These are phyloP conservation scores for Talaromyces marneffei DNA, from an alignment of 2,329 filamentous ascomycete species.

Conservation along the genomic window DNA sequence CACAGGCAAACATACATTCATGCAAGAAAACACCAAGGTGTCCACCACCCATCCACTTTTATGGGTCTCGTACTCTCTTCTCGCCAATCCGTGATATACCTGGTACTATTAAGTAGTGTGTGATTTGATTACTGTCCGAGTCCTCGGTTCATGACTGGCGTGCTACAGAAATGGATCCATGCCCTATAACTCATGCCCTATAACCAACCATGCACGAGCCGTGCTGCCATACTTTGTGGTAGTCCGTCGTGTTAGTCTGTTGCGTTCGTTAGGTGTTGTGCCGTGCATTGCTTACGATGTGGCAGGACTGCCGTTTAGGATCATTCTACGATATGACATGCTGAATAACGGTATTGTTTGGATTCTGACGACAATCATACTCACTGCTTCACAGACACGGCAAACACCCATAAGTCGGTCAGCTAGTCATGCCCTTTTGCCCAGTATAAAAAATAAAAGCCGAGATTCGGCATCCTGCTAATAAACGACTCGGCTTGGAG, in stretches of 20 bases:
- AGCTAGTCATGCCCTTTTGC: too few relatives aligned
- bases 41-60: slow-evolving; percentile 5
- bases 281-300: background rate
- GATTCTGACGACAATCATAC: background rate
- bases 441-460: background rate
- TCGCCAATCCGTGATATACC: background rate
- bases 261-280: background rate
- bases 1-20: background rate
- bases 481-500: slow-evolving; percentile 2
- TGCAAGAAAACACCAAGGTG: slow-evolving; percentile 4
- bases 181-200: background rate
- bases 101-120: background rate
- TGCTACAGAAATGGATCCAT: background rate
- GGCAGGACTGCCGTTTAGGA: background rate
- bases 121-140: background rate
- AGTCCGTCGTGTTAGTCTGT: background rate
- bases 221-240: too few relatives aligned
- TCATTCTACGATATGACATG: background rate
- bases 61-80: slow-evolving; percentile 3
- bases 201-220: too few relatives aligned
- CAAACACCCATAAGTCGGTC: background rate
- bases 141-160: background rate
- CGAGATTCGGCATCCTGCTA: background rate
- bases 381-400: background rate
- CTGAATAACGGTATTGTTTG: background rate